Evolutionary conservation across 306 rosid genomes (phyloP).

Genomic region (Malus sieversii): DNA sequence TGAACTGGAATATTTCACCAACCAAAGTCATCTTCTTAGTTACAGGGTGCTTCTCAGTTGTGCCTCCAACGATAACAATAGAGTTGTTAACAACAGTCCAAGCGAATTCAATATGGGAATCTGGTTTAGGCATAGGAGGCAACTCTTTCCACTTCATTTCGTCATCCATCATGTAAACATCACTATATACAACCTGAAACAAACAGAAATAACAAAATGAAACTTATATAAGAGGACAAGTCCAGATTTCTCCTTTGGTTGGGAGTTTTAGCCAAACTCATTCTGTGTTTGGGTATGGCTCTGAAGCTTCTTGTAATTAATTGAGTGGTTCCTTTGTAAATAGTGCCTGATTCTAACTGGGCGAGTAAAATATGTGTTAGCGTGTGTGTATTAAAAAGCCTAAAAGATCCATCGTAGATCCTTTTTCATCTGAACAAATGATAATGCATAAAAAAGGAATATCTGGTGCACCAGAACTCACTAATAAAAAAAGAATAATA

Average conservation of each 20-base stretch:
- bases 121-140: constrained; percentile 74
- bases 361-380: neutral
- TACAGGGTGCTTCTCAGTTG: constrained; percentile 82
- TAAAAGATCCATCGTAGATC: neutral
- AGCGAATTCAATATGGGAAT: constrained; percentile 81
- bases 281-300: neutral
- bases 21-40: constrained; percentile 79
- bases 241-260: neutral
- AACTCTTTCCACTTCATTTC: constrained; percentile 78
- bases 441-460: neutral
- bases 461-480: neutral
- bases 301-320: neutral
- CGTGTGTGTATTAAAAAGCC: neutral
- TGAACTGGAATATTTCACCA: constrained; percentile 78
- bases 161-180: constrained; percentile 76
- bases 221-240: neutral
- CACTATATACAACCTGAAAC: constrained; percentile 71
- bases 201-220: neutral
- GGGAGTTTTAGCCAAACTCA: neutral
- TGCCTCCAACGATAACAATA: constrained; percentile 69
- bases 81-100: constrained; percentile 79
- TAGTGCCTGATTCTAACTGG: neutral
- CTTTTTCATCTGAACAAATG: neutral
- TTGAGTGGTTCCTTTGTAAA: neutral
- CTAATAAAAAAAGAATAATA: neutral